Conservation (phyloP, 108 stramenopile species). For the Cyclotella choctawhatcheeana region DNA sequence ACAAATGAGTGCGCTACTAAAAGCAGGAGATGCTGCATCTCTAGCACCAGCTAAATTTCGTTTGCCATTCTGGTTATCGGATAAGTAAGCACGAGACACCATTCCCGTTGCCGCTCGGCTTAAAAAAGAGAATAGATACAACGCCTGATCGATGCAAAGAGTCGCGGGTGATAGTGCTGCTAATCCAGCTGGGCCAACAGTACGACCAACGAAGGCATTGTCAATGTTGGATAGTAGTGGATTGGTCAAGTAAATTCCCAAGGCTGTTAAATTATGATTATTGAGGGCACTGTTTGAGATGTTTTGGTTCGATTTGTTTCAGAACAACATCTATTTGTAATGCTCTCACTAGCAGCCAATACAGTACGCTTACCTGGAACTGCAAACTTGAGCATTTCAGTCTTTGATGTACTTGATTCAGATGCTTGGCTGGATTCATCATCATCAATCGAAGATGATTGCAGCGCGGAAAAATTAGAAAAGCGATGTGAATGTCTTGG, state of each 20-base stretch:
- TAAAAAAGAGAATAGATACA: constrained; percentile 84
- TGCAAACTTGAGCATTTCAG: constrained; percentile 80
- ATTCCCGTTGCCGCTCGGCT: constrained; percentile 77
- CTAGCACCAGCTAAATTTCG: constrained; percentile 51
- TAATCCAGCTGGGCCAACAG: constrained; percentile 70
- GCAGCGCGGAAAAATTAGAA: background rate
- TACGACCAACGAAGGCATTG: constrained; percentile 84
- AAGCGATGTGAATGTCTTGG: too few species aligned
- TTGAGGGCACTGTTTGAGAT: too few species aligned
- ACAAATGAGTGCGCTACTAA: constrained; percentile 61
- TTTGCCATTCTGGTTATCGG: background rate
- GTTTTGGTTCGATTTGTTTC: too few species aligned
- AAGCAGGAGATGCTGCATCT: constrained; percentile 52
- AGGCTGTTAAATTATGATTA: too few species aligned
- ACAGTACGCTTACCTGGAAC: too few species aligned
- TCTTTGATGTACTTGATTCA: constrained; percentile 55
- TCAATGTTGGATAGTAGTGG: constrained; percentile 86
- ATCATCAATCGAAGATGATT: background rate
- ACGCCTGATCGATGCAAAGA: constrained; percentile 80
- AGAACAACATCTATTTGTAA: too few species aligned
- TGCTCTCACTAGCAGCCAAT: too few species aligned
- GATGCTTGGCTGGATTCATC: constrained; percentile 9
- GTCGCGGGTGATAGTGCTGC: constrained; percentile 88
- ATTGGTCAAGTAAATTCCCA: constrained; percentile 78
- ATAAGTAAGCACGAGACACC: constrained; percentile 67